Evolutionary conservation across 805 yeast species (phyloP), one percentile per base, ranked within the genome.

Genomic region (Kazachstania bromeliacearum): DNA sequence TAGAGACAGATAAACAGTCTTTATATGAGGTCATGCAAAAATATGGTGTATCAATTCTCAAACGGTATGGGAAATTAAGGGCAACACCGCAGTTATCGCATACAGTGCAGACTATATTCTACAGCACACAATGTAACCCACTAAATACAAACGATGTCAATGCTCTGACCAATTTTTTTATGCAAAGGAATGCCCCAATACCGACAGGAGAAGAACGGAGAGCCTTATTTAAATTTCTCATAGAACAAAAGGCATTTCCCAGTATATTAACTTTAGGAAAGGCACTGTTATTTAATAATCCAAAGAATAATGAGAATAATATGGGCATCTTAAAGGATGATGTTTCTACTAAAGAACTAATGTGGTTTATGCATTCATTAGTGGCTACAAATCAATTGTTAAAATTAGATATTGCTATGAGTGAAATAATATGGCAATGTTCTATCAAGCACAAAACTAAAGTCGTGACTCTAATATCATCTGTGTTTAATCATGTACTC

Each of bases 371-470:
- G 15, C 36, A 41, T 21, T 37, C 55, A 9, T 35, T 53, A 18
- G 20, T 50, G 7, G 31, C 28, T 6, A 37, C 40, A n/a, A 31
- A 38, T 3, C 41, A 45, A 19, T 32, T 38, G 9, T 14, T 32
- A 13, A 35, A 34, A 6, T 29, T 53, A 20, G 51, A 44, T 15
- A 23, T 29, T 5, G 29, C 33, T 9, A 40, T 52, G 46, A 19
- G 39, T 13, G 35, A 41, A 16, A 23, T 47, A 3, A 47, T 55
- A 14, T 31, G 48, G 3, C 57, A 52, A 28, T 43, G 47, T 25
- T 43, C 55, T 2, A 33, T 53, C 7, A 28, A 35, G 6, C 43
- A 44, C 29, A 51, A 41, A 33, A 28, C 34, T 3, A 33, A 41
- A 33, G 45, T 45, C 2, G 33, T 43, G 2, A 34, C 43, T 13